Evolutionary conservation across 2,329 filamentous ascomycete genomes (phyloP), one percentile per base, ranked within the genome.

Genomic region (Neofusicoccum umdonicola): DNA sequence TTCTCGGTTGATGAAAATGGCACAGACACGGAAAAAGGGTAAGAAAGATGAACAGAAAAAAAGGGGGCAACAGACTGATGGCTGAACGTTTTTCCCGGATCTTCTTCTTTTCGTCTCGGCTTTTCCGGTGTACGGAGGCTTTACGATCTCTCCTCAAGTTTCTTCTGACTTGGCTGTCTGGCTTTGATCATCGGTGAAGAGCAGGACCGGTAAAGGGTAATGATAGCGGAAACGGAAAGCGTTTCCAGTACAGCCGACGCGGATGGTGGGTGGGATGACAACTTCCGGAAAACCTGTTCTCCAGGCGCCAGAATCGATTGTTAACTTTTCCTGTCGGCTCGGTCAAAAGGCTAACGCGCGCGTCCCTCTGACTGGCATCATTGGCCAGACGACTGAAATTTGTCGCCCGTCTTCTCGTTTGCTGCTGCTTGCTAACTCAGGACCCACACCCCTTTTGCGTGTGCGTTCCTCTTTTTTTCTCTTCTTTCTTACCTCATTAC

Each of bases 201-300:
- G 42, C 56, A 60, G 56, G 27, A 35, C 27, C 42, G 41, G 56
- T 17, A 37, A 19, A 34, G 15, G 56, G 31, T 60, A 47, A 60
- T 47, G n/a, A 4, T 35, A 35, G 31, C 45, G 8, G 39, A 31
- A n/a, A 60, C 56, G 41, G 31, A 22, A 19, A 13, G 56, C n/a
- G 17, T 35, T 45, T 47, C 56, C 27, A 42, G 9, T 35, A 45
- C 42, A 34, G 41, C 56, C 44, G 39, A 45, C n/a, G 56, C 35
- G 56, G 56, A 47, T 60, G 41, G 56, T 45, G 27, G 56, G 31
- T 45, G 31, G 56, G 15, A 47, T 60, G 42, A 47, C 44, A 45
- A 31, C 42, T 60, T 44, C 56, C 56, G 56, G 56, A 60, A 58
- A 60, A 60, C 56, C 56, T 60, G 56, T 60, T 60, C 56, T 60